Evolutionary conservation across 495 filamentous ascomycete species (phyloP), one percentile per base, ranked within the genome.

Genomic region (Recurvomyces mirabilis): DNA sequence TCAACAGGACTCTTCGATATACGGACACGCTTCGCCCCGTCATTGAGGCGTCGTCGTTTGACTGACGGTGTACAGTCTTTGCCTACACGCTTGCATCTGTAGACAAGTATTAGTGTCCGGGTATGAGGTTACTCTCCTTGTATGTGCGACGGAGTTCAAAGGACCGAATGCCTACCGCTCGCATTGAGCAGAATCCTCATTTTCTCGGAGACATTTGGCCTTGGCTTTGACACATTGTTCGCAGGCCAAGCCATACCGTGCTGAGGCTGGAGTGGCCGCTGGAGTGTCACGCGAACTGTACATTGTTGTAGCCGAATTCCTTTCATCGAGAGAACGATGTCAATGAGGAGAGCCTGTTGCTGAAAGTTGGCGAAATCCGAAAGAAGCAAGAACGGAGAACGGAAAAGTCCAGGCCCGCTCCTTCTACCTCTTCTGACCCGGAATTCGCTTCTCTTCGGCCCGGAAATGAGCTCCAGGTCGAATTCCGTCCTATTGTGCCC

Each of bases 31-130:
- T 21, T 28, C 9, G 21, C 13, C 21, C 37, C 23, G 20, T 14
- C 3, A 5, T 26, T 24, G n/a, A 40, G 37, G 11, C 37, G 37
- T 40, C 37, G 37, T 15, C 23, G 24, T 23, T 40, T 40, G 14
- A 5, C 35, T 1, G 44, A 20, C 22, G 44, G 34, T 26, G 12
- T 11, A 23, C 44, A 47, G 22, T 39, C 22, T 24, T 32, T 47
- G 14, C 35, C 25, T 5, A 47, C 14, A 10, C 44, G 44, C 15
- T 25, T 14, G 23, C 44, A 47, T 36, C 44, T 47, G 23, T 22
- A 19, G 4, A 37, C 13, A 23, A 7, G 9, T 26, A 12, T 20
- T 11, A 14, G 26, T 11, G 13, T 7, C 26, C 7, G 7, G n/a
- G n/a, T 29, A 29, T 29, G 26, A 29, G n/a, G 26, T n/a, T 29